Conservation (phyloP, 2,329 filamentous ascomycete genomes). For the Calonectria hongkongensis region DNA sequence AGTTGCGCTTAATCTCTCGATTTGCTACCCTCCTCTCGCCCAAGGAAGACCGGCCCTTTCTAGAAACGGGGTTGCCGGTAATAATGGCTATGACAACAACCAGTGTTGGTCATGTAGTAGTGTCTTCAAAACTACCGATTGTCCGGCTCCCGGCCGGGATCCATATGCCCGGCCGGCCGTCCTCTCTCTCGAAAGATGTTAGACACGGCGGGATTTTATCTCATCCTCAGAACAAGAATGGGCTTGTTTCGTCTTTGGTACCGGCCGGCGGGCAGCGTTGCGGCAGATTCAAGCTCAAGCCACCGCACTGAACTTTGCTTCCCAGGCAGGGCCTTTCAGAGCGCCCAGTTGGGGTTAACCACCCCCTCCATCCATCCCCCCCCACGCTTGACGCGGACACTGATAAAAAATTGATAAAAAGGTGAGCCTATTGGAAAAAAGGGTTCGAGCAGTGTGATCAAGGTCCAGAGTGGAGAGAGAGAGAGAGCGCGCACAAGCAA, state of each 20-base stretch:
- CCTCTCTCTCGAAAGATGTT: neutral
- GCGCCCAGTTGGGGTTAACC: constrained; percentile 12
- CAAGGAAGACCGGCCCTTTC: no score
- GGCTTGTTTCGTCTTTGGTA: neutral
- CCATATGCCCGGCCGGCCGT: constrained; percentile 49
- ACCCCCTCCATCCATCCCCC: neutral
- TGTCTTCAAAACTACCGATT: constrained; percentile 25
- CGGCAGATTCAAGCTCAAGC: constrained; percentile 8
- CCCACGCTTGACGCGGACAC: constrained; percentile 28
- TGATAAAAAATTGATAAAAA: neutral
- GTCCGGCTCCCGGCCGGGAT: constrained; percentile 36
- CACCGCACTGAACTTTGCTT: constrained; percentile 13
- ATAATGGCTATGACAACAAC: neutral
- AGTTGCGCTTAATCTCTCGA: neutral
- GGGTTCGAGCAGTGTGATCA: neutral
- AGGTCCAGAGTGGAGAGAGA: constrained; percentile 4
- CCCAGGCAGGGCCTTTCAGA: neutral
- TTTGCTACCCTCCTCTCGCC: neutral
- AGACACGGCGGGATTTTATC: constrained; percentile 3
- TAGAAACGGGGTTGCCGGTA: neutral
- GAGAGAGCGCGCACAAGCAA: neutral
- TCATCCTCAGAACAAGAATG: neutral
- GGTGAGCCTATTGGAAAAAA: neutral
- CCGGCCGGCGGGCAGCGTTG: neutral
- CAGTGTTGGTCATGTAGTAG: neutral